A percentile compares a stretch with the other conserved stretches of the same genome.
phyloP scores from a whole-genome alignment of 805 yeast species.

The Suhomyces pyralidae region DNA sequence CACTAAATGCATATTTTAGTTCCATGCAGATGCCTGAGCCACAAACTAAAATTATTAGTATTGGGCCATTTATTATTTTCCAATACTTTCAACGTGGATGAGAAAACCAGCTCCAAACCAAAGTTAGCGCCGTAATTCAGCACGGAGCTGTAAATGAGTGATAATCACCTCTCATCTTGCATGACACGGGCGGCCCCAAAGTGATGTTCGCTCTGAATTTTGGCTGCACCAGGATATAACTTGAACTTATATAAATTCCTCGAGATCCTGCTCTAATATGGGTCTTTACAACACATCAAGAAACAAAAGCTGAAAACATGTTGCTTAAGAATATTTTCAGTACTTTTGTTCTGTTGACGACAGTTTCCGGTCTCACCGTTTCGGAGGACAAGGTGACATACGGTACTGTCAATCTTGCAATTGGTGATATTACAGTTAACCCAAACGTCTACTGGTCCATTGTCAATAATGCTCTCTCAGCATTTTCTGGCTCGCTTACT shows the following conservation, averaged over 20 bases:
- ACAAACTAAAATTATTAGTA: neutral
- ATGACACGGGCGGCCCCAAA: neutral
- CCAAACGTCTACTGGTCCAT: conserved; percentile 19
- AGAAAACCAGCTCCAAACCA: too few species aligned
- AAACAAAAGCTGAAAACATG: conserved; percentile 1
- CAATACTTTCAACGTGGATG: neutral
- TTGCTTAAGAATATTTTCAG: neutral
- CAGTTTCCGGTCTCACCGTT: conserved; percentile 2
- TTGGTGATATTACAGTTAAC: conserved; percentile 17
- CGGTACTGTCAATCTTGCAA: conserved; percentile 15
- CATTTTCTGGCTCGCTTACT: conserved; percentile 12
- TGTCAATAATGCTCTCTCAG: conserved; percentile 12
- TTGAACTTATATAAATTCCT: neutral
- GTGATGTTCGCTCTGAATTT: neutral
- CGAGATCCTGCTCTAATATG: neutral
- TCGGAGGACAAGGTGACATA: conserved; percentile 14
- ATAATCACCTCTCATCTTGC: neutral
- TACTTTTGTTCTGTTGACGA: conserved; percentile 1
- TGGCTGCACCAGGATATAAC: neutral
- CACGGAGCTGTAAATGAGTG: too few species aligned
- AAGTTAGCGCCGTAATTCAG: too few species aligned
- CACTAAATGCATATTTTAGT: neutral
- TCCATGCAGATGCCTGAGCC: neutral
- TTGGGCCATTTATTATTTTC: neutral
- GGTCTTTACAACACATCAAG: neutral